Evolutionary conservation across 495 filamentous ascomycete genomes (phyloP).

Genomic region (Penicillium dipodomyicola): DNA sequence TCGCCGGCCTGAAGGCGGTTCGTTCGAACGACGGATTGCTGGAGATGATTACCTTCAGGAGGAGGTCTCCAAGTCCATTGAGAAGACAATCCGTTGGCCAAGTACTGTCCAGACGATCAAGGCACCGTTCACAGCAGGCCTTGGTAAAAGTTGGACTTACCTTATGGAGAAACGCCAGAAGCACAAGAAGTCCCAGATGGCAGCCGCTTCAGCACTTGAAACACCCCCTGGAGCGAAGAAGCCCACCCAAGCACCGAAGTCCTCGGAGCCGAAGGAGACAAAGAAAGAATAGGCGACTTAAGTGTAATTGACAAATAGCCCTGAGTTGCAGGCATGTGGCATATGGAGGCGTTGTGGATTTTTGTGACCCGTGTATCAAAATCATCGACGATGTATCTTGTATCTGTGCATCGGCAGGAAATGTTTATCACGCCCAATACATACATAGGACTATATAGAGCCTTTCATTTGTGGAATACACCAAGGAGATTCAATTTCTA

Average conservation of each 20-base stretch:
- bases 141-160: constrained; percentile 68
- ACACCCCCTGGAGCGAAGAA: not conserved
- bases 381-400: constrained; percentile 13
- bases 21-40: constrained; percentile 83
- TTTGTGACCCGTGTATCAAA: constrained; percentile 17
- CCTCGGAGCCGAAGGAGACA: constrained; percentile 10
- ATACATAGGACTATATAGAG: constrained; percentile 10
- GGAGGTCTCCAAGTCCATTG: constrained; percentile 70
- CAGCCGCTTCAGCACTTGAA: constrained; percentile 18
- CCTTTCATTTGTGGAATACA: not conserved
- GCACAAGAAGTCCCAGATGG: constrained; percentile 38
- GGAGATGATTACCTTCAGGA: constrained; percentile 62
- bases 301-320: not conserved
- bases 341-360: constrained; percentile 25
- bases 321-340: constrained; percentile 13
- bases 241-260: not conserved
- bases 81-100: constrained; percentile 86
- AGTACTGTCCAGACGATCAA: constrained; percentile 82
- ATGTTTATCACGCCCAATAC: constrained; percentile 8
- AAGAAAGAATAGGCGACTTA: constrained; percentile 21
- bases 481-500: not conserved
- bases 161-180: constrained; percentile 80
- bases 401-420: constrained; percentile 15
- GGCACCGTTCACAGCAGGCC: constrained; percentile 71
- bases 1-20: constrained; percentile 71